Evolutionary conservation across 2,329 filamentous ascomycete species (phyloP), one percentile per base, ranked within the genome.

Genomic region (Penicillium polonicum): DNA sequence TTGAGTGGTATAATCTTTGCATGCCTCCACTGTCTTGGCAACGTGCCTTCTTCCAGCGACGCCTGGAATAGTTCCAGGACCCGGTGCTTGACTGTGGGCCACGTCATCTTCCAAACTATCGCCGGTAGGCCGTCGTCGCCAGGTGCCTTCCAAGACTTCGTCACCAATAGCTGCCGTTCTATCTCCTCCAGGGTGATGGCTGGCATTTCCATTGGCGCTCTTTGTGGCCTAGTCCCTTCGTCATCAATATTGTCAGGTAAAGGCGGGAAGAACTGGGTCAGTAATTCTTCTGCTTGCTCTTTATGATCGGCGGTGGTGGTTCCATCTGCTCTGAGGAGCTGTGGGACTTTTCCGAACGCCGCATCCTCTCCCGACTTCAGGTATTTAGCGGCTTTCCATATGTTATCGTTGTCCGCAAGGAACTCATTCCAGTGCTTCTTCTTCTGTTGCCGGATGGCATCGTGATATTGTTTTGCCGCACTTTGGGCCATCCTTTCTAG

Each of bases 301-400:
- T 46, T 45, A 21, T 64, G 46, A 48, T 65, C 57, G 5, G 39
- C 43, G 46, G 53, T 61, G 7, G 25, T 56, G 10, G 53, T 61
- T 27, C 58, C 49, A 46, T 64, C 56, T 46, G 56, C 60, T 58
- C 55, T 59, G 12, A 64, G 12, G 53, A 63, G 57, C 55, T 64
- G 51, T 21, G 48, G 61, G 21, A 65, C 0, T 41, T 63, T 62
- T 27, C 57, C 55, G 7, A 65, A 65, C 42, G 52, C 56, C 21
- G 46, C 50, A 29, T 59, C 51, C 9, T 64, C 56, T 52, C 65
- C 62, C 5, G 59, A 61, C 33, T 66, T 62, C 17, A 67, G 62
- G 39, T 69, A 68, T 41, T 63, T 64, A 2, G 60, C 61, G n/a
- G 62, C 67, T 58, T 68, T 67, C 65, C 55, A 69, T 29, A 69